A percentile compares a stretch with the other conserved stretches of the same genome.
These are phyloP conservation scores for Protea cynaroides DNA, from an alignment of 164 flowering plant genomes.

Conservation along the genomic window DNA sequence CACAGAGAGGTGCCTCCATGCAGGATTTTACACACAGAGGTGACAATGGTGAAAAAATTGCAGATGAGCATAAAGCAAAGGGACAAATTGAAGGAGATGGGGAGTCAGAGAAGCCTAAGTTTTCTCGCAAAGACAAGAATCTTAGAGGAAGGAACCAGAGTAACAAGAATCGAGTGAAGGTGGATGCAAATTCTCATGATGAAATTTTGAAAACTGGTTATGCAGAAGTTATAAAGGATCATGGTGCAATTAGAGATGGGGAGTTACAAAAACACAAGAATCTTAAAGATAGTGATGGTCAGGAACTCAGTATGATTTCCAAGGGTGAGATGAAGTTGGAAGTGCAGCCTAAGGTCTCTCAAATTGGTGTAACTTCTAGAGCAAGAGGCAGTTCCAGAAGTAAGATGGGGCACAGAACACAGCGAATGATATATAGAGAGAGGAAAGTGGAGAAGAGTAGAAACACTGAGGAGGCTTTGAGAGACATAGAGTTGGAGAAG, in stretches of 20 bases:
- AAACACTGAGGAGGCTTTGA: conserved; percentile 2
- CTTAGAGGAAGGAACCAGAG: conserved; percentile 1
- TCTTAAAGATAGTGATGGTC: conserved; percentile 8
- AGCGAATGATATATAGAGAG: conserved; percentile 21
- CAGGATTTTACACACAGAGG: conserved; percentile 1
- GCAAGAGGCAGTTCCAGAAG: conserved; percentile 9
- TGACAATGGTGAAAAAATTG: conserved; percentile 4
- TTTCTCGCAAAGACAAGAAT: not conserved
- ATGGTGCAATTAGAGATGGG: not conserved
- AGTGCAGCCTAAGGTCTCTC: conserved; percentile 4
- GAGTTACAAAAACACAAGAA: conserved; percentile 1
- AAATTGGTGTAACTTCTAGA: conserved; percentile 7
- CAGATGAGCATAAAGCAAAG: conserved; percentile 4
- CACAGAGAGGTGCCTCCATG: conserved; percentile 1
- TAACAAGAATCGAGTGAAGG: conserved; percentile 5
- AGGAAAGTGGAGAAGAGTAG: conserved; percentile 15
- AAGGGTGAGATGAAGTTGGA: conserved; percentile 22
- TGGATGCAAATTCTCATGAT: not conserved
- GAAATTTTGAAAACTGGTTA: not conserved
- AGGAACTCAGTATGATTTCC: conserved; percentile 1
- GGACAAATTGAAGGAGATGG: not conserved
- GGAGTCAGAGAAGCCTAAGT: not conserved
- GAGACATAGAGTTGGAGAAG: not conserved
- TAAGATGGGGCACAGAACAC: conserved; percentile 24
- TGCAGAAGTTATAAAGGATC: conserved; percentile 4